Evolutionary conservation across 257 asterid species (phyloP), one percentile per base, ranked within the genome.

Genomic region (Eucommia ulmoides): DNA sequence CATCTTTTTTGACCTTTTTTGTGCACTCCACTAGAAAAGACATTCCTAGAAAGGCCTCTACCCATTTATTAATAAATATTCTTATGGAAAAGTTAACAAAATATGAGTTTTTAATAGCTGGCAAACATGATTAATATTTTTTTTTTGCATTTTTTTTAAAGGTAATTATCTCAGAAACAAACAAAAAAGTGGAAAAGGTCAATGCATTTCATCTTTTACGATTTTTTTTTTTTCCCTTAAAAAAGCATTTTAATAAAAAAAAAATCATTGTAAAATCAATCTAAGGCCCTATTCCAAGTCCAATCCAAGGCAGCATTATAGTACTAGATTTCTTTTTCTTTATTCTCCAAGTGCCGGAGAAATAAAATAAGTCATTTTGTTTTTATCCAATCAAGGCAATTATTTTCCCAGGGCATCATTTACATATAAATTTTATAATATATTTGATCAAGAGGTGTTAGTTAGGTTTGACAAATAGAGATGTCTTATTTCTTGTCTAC

Each of bases 131-230:
- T 59, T 56, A 41, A 24, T 56, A 25, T 59, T 42, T 19, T 47
- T 19, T 21, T 49, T 19, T n/a, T n/a, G n/a, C n/a, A n/a, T n/a
- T n/a, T n/a, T n/a, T n/a, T n/a, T n/a, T n/a, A n/a, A n/a, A n/a
- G n/a, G n/a, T n/a, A n/a, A n/a, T n/a, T 19, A 20, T 7, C 25
- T n/a, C 33, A 55, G 20, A 67, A 69, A 53, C 69, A 21, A 58
- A 76, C 78, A 65, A 69, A 56, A 52, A 45, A 19, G 63, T 53
- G 56, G 77, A 64, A 63, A 44, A 62, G 68, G 85, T 76, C 88
- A 76, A 76, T 71, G 72, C 64, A 38, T 24, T 29, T 66, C 64
- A 65, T 66, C 53, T 62, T 55, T 49, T 53, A 42, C 22, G 19
- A 33, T 26, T 56, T 56, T 14, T 38, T 8, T 38, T 38, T 3